A percentile compares a stretch with the other conserved stretches of the same genome.
Evolutionary conservation across 1,139 yeast species (phyloP).

Genomic region (Suhomyces panamericanus): DNA sequence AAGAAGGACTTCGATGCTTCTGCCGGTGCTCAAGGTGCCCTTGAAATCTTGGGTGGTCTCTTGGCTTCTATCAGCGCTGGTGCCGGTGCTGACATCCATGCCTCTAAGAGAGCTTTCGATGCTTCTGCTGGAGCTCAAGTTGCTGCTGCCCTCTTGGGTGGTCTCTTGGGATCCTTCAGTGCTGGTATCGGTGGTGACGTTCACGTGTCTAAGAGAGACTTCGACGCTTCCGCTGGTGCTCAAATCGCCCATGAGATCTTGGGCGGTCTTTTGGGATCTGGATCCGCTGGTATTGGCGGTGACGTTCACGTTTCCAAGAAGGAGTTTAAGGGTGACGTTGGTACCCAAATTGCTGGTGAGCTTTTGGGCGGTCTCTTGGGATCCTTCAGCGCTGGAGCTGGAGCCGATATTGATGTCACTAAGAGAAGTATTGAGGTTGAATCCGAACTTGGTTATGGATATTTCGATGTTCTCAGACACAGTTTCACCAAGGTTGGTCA

Average conservation of each 20-base stretch:
- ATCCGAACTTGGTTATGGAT: conserved; percentile 14
- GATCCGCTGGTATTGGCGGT: conserved; percentile 7
- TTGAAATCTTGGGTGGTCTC: conserved; percentile 5
- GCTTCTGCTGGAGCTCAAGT: conserved; percentile 11
- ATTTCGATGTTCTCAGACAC: conserved; percentile 12
- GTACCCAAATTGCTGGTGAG: conserved; percentile 9
- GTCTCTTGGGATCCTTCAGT: conserved; percentile 5
- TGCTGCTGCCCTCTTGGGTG: conserved; percentile 14
- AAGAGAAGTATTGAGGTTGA: conserved; percentile 16
- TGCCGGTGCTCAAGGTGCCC: conserved; percentile 5
- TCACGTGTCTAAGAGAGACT: conserved; percentile 9
- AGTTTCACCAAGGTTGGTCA: conserved; percentile 13
- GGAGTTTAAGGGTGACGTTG: conserved; percentile 13
- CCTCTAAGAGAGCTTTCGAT: conserved; percentile 14
- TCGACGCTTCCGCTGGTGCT: conserved; percentile 8
- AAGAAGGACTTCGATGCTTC: conserved; percentile 11
- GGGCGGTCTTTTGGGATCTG: conserved; percentile 4
- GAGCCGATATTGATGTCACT: conserved; percentile 9
- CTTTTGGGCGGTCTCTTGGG: conserved; percentile 10
- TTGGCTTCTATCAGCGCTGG: conserved; percentile 3
- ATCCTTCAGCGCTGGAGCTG: conserved; percentile 9
- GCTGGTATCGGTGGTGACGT: conserved; percentile 17
- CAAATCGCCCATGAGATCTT: conserved; percentile 3
- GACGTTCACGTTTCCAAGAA: conserved; percentile 10
- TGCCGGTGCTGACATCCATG: conserved; percentile 21